Base-by-base conservation (phyloP, 495 filamentous ascomycete species). In the Aspergillus egyptiacus region DNA sequence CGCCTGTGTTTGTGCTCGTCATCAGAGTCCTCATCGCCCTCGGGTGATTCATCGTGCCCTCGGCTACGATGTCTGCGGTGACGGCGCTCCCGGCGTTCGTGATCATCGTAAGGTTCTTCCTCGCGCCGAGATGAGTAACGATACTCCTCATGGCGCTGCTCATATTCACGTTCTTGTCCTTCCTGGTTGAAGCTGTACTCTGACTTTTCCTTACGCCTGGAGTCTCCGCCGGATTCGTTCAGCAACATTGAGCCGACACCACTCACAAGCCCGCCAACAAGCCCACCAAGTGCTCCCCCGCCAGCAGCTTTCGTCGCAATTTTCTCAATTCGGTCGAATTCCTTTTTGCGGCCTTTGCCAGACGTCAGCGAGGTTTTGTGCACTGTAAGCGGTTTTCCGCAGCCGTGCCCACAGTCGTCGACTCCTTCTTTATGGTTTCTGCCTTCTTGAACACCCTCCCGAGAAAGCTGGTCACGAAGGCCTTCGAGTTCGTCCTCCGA, bases 361-460 rank as follows among this genome's bases (percentile, higher is more conserved):
- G 62, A 63, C 33, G 63, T 65, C 37, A 63, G 46, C 2, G 65
- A 52, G 14, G 66, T 56, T 25, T 66, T 72, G 22, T 76, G 74
- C 62, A 85, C 76, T 18, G 77, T 67, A 4, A 88, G 60, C 10
- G 85, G 82, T 55, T 84, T 84, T 38, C 87, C 84, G 57, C 88
- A 93, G 35, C 89, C 89, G 63, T 95, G 89, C 19, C 89, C 89
- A 28, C 74, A 79, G 56, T 95, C 90, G 14, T 85, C 68, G n/a
- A 89, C 82, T 19, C 87, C 87, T 56, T 87, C 83, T 60, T 85
- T 89, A 63, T 95, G 89, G 60, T 95, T 95, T 33, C 76, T 71
- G 32, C 87, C 89, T 44, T 76, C 68, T 51, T 77, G 57, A 24
- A 95, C 87, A 46, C 90, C 90, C 1, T 85, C 75, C 10, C 86